Percentiles rank a stretch among this genome's conserved stretches.
Conservation (phyloP, 306 rosid species). For the Rubus idaeus region DNA sequence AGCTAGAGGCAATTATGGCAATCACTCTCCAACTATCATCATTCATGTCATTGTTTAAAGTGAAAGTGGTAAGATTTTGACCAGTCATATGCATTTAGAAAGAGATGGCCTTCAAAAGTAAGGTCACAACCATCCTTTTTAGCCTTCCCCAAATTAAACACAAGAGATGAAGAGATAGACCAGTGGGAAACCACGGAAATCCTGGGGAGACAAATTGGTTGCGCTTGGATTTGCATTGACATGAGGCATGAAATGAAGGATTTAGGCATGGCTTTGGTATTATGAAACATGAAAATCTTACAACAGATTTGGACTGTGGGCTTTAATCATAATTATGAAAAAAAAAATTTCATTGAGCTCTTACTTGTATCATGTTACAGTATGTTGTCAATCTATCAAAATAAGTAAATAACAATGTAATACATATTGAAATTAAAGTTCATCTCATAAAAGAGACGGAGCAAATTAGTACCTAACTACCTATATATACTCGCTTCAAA, state of each 20-base stretch:
- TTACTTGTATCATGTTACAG: too few relatives aligned
- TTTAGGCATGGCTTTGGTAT: neutral
- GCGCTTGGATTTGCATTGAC: neutral
- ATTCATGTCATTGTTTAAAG: slow-evolving; percentile 6
- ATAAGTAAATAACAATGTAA: too few relatives aligned
- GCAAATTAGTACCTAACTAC: too few relatives aligned
- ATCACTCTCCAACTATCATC: neutral
- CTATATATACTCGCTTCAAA: too few relatives aligned
- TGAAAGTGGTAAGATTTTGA: slow-evolving; percentile 12
- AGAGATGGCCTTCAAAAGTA: neutral
- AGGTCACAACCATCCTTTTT: slow-evolving; percentile 8
- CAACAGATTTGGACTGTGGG: neutral
- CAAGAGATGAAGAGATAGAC: neutral
- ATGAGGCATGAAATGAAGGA: neutral
- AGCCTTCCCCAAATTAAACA: neutral
- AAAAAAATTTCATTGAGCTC: too few relatives aligned
- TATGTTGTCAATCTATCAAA: too few relatives aligned
- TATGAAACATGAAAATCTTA: neutral
- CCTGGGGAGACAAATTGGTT: slow-evolving; percentile 1
- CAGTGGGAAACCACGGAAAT: slow-evolving; percentile 19
- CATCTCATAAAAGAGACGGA: too few relatives aligned
- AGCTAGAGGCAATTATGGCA: neutral
- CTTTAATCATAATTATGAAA: too few relatives aligned
- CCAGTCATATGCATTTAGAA: neutral
- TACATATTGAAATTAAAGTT: too few relatives aligned